Base-by-base conservation (phyloP, 1,139 yeast species). In the Kurtzmaniella quercitrusa region DNA sequence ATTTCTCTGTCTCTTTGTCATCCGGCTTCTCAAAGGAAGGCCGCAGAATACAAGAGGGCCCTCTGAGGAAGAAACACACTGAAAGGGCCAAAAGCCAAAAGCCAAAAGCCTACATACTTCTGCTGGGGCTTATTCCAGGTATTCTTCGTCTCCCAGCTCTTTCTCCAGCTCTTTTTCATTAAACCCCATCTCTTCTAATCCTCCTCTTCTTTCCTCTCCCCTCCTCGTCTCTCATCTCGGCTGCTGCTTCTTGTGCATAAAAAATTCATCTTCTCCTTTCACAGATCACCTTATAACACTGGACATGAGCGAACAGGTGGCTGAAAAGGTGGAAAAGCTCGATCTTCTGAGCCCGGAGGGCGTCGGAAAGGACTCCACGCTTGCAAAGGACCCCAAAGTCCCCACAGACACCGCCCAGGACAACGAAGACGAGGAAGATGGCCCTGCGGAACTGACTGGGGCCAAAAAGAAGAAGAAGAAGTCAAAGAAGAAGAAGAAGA, bases 381-480 rank as follows among this genome's bases (percentile, higher is more conserved):
- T 36, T 6, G 14, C 6, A 12, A 31, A 38, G 17, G 39, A n/a
- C 11, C 17, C 36, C 12, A 25, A 25, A 15, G 25, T 17, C 7
- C 15, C 31, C 12, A 15, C 19, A 9, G 18, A 51, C 41, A 52
- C 56, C 46, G 44, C 45, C n/a, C 44, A 44, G 10, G 55, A 64
- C 53, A 59, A 65, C 57, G 66, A 74, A 65, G 64, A 40, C 4
- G 43, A 19, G 5, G 39, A 47, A 50, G 41, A 54, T 52, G 42
- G 44, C 41, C 46, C 44, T 41, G 48, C 42, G 38, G 41, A 46
- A 36, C 31, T 27, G 31, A 27, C 31, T 10, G 66, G 60, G 50
- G 14, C 40, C 37, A 72, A 69, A 58, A 76, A 73, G 61, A 76
- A 75, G 59, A 75, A 73, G 56, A 73, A 68, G 55, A 73, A 71